Evolutionary conservation across 2,329 filamentous ascomycete genomes (phyloP).

Genomic region (Botryotinia globosa): DNA sequence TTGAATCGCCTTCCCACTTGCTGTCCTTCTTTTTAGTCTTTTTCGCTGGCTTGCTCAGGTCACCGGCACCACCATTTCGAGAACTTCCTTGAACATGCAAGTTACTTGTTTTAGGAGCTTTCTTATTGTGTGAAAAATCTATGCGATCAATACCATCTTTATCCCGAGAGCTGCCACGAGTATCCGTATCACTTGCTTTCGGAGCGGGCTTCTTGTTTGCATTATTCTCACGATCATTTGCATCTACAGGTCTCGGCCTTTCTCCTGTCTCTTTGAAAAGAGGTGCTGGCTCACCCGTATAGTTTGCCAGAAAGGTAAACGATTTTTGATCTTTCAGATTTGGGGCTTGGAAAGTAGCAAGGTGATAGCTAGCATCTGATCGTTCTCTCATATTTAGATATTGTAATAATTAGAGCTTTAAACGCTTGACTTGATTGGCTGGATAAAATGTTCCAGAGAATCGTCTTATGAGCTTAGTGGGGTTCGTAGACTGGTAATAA

Average conservation of each 20-base stretch:
- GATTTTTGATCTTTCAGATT: not conserved
- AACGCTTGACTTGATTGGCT: not conserved
- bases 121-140: not conserved
- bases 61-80: not conserved
- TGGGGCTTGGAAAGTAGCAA: not conserved
- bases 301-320: not conserved
- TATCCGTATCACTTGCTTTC: not conserved
- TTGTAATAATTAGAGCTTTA: not conserved
- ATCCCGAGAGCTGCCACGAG: not conserved
- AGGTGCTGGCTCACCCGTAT: not conserved
- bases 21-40: not conserved
- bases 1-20: accelerated
- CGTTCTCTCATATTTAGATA: not conserved
- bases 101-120: not conserved
- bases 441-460: not conserved
- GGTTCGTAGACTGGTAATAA: accelerated
- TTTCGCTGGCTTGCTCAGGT: not conserved
- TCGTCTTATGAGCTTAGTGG: too few species aligned
- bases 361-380: not conserved
- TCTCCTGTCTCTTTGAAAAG: not conserved
- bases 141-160: not conserved
- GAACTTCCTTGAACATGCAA: not conserved
- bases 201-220: not conserved
- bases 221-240: not conserved
- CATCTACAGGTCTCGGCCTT: not conserved